phyloP scores from a whole-genome alignment of 768 basidiomycete species.

The Flagelloscypha sp. region DNA sequence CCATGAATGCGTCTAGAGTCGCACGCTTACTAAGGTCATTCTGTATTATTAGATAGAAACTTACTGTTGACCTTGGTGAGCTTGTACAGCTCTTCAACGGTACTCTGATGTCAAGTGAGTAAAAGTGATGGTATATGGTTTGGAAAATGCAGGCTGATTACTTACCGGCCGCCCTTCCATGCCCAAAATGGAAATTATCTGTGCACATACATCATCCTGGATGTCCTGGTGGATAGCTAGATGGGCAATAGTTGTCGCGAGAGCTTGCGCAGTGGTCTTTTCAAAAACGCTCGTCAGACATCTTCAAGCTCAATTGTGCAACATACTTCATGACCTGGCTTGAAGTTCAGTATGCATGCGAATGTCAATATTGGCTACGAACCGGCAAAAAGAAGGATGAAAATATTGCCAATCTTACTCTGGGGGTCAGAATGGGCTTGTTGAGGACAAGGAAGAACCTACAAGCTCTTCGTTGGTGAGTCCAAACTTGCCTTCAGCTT shows the following conservation, averaged over 20 bases:
- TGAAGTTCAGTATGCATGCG: background rate
- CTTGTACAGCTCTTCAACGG: background rate
- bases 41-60: too few species aligned
- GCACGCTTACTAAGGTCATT: constrained; percentile 20
- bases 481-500: constrained; percentile 31
- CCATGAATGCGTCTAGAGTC: constrained; percentile 11
- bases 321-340: too few species aligned
- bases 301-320: too few species aligned
- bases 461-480: constrained; percentile 35
- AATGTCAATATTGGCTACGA: constrained; percentile 15
- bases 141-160: background rate
- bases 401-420: constrained; percentile 18
- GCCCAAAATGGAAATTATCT: constrained; percentile 10
- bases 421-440: background rate
- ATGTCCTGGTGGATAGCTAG: constrained; percentile 20
- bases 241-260: constrained; percentile 19
- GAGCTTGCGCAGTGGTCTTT: constrained; percentile 20
- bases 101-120: background rate
- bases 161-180: background rate
- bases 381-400: constrained; percentile 25
- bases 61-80: too few species aligned
- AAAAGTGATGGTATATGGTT: background rate
- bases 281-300: constrained; percentile 2
- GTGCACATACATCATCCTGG: constrained; percentile 19
- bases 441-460: constrained; percentile 4